Evolutionary conservation across 768 basidiomycete species (phyloP).

Genomic region (Coprinopsis cinerea): DNA sequence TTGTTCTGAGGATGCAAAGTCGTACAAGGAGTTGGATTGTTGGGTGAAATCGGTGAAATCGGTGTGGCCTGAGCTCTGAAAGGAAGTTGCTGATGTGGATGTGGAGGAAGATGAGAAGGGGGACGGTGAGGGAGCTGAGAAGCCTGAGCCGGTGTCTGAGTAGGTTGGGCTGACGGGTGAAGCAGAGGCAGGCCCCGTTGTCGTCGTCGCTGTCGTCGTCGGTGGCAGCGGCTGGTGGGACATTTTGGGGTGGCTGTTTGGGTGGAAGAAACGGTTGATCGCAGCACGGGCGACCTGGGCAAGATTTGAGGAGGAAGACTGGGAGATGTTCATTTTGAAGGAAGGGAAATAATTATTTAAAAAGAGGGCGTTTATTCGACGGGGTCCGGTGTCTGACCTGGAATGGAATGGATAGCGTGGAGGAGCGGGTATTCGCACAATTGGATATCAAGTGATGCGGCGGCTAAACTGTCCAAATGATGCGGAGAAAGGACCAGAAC

Average conservation of each 20-base stretch:
- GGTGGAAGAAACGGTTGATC: slow-evolving; percentile 8
- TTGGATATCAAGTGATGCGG: slow-evolving; percentile 2
- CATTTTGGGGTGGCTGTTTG: not conserved
- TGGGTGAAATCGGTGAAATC: not conserved
- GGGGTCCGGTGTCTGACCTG: not conserved
- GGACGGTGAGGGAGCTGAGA: not conserved
- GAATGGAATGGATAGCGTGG: slow-evolving; percentile 3
- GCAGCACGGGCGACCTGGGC: slow-evolving; percentile 4
- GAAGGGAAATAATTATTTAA: not conserved
- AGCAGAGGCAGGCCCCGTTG: not conserved
- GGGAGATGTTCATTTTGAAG: not conserved
- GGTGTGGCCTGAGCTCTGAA: not conserved
- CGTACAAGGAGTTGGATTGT: too few relatives aligned
- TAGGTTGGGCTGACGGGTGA: slow-evolving; percentile 1
- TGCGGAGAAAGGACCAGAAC: slow-evolving; percentile 4
- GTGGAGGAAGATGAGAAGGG: not conserved
- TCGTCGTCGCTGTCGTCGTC: not conserved
- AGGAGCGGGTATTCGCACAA: not conserved
- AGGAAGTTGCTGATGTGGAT: slow-evolving; percentile 1
- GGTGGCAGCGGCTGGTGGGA: not conserved
- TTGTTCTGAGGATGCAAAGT: not conserved
- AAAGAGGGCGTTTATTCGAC: not conserved
- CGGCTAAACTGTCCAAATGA: slow-evolving; percentile 3
- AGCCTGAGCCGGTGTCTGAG: slow-evolving; percentile 1
- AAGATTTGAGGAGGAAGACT: slow-evolving; percentile 1